A percentile compares a stretch with the other conserved stretches of the same genome.
Conservation (phyloP, 2,329 filamentous ascomycete species). For the Monilinia aucupariae region DNA sequence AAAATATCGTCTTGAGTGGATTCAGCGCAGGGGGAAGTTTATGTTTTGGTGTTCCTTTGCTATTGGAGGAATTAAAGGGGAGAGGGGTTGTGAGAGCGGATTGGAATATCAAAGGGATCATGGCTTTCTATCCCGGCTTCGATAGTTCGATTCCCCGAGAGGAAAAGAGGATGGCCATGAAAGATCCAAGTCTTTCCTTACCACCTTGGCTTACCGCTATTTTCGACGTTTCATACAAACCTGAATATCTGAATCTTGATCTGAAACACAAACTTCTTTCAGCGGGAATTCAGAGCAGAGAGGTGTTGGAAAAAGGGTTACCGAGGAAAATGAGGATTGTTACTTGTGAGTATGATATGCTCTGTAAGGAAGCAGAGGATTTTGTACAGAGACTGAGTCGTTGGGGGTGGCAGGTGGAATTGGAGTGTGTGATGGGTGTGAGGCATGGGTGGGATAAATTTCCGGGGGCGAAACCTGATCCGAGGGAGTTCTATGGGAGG, state of each 20-base stretch:
- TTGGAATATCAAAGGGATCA: slow-evolving; percentile 1
- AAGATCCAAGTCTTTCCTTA: background rate
- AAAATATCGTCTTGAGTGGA: slow-evolving; percentile 41
- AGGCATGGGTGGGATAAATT: slow-evolving; percentile 29
- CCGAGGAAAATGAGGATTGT: slow-evolving; percentile 25
- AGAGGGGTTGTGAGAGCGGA: background rate
- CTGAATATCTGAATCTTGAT: slow-evolving; percentile 19
- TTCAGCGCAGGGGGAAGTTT: slow-evolving; percentile 42
- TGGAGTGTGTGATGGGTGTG: slow-evolving; percentile 23
- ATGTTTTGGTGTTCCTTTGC: slow-evolving; percentile 18
- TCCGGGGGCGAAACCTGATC: slow-evolving; percentile 5
- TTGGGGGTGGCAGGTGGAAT: slow-evolving; percentile 25
- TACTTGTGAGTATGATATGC: slow-evolving; percentile 26
- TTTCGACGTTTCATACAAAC: slow-evolving; percentile 23
- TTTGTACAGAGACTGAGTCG: slow-evolving; percentile 24
- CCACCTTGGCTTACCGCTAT: slow-evolving; percentile 8
- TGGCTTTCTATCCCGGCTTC: slow-evolving; percentile 13
- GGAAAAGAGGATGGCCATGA: slow-evolving; percentile 15
- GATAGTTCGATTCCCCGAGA: slow-evolving; percentile 16
- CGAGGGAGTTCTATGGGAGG: slow-evolving; percentile 8
- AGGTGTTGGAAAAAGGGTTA: slow-evolving; percentile 22
- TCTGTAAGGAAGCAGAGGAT: slow-evolving; percentile 24
- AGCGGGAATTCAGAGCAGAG: slow-evolving; percentile 22
- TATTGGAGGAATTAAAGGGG: slow-evolving; percentile 17
- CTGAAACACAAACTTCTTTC: background rate